Evolutionary conservation across 768 basidiomycete genomes (phyloP).

Genomic region (Stropharia rugosoannulata): DNA sequence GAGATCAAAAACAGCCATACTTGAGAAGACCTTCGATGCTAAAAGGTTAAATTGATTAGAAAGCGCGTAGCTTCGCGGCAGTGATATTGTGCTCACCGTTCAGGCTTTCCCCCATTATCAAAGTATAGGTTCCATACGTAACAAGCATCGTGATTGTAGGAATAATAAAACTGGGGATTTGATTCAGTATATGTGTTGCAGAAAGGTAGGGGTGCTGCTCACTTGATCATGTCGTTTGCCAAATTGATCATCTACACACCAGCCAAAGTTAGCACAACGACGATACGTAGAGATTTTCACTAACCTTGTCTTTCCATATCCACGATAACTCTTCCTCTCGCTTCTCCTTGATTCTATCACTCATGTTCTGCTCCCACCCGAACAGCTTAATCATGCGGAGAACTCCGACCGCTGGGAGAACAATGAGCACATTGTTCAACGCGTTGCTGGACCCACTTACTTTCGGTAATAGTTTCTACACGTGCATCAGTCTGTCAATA

Average conservation of each 20-base stretch:
- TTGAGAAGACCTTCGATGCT: conserved; percentile 57
- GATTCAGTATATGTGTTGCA: not conserved
- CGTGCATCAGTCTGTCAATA: conserved; percentile 44
- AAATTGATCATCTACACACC: conserved; percentile 7
- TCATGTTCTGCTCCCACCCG: conserved; percentile 64
- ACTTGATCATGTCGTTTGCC: conserved; percentile 15
- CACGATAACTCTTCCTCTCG: conserved; percentile 63
- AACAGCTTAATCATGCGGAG: conserved; percentile 78
- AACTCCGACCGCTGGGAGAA: conserved; percentile 45
- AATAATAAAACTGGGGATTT: conserved; percentile 48
- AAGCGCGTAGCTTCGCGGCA: not conserved
- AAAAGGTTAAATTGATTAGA: not conserved
- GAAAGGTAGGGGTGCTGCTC: not conserved
- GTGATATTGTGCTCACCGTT: conserved; percentile 14
- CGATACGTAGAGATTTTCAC: not conserved
- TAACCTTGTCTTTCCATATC: conserved; percentile 45
- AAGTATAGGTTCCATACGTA: conserved; percentile 61
- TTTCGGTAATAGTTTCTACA: conserved; percentile 62
- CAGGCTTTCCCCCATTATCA: conserved; percentile 27
- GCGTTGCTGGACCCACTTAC: conserved; percentile 23
- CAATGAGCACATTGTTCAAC: not conserved
- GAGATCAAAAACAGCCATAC: conserved; percentile 63
- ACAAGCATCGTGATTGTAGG: conserved; percentile 66
- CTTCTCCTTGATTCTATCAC: conserved; percentile 49
- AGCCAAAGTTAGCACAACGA: not conserved